phyloP scores from a whole-genome alignment of 352 stramenopile species.

The Phytophthora gonapodyides region DNA sequence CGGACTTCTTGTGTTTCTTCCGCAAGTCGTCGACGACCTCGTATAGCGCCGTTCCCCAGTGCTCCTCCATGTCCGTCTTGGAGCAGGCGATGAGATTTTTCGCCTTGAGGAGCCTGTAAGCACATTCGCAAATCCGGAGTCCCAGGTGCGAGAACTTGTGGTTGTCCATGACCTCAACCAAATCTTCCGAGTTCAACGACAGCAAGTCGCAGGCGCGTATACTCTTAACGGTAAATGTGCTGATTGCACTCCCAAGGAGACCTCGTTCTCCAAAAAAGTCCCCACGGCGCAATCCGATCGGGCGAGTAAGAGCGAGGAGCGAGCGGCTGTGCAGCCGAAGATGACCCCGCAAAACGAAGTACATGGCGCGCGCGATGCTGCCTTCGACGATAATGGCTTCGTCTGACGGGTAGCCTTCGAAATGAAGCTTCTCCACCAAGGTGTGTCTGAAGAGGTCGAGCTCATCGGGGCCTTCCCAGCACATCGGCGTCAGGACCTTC shows the following conservation, averaged over 20 bases:
- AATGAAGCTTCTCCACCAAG: slow-evolving; percentile 52
- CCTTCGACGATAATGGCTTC: slow-evolving; percentile 66
- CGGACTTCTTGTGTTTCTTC: slow-evolving; percentile 1
- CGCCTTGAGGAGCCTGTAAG: slow-evolving; percentile 20
- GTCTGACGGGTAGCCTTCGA: slow-evolving; percentile 67
- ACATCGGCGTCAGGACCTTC: slow-evolving; percentile 41
- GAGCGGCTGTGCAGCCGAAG: slow-evolving; percentile 44
- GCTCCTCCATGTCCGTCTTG: slow-evolving; percentile 31
- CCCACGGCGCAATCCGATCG: slow-evolving; percentile 34
- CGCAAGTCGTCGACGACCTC: slow-evolving; percentile 24
- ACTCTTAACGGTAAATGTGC: slow-evolving; percentile 38
- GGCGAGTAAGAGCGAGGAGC: slow-evolving; percentile 24
- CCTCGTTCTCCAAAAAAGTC: slow-evolving; percentile 71
- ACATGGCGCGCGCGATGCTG: slow-evolving; percentile 61
- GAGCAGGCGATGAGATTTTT: slow-evolving; percentile 20
- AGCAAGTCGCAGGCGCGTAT: slow-evolving; percentile 40
- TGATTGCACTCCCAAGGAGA: slow-evolving; percentile 54
- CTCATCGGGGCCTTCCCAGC: slow-evolving; percentile 22
- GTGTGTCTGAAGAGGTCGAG: slow-evolving; percentile 33
- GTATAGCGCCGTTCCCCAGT: slow-evolving; percentile 30
- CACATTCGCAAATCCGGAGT: slow-evolving; percentile 25
- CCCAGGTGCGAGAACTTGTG: slow-evolving; percentile 29
- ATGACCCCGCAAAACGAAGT: slow-evolving; percentile 68
- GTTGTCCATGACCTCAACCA: slow-evolving; percentile 46
- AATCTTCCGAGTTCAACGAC: slow-evolving; percentile 41